Percentiles rank a stretch among this genome's conserved stretches.
Evolutionary conservation across 495 filamentous ascomycete species (phyloP).

Genomic region (Aspergillus homomorphus): DNA sequence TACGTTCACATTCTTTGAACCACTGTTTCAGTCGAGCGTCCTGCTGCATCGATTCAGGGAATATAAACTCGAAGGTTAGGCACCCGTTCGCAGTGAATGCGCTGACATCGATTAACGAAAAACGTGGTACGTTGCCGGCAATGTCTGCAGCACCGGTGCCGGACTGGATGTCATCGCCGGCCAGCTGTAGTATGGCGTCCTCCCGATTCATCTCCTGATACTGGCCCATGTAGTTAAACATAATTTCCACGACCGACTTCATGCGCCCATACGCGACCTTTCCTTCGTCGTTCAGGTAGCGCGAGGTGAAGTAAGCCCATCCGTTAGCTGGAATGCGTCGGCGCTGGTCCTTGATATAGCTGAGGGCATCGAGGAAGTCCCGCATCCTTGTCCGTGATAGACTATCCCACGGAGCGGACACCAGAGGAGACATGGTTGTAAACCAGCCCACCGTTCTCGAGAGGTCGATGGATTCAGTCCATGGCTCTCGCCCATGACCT

Average conservation of each 20-base stretch:
- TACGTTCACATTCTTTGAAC: no score
- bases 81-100: no score
- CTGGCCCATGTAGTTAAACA: conserved; percentile 58
- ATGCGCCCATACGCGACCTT: conserved; percentile 17
- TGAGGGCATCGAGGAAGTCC: no score
- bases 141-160: no score
- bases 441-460: conserved; percentile 53
- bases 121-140: no score
- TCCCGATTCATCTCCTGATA: conserved; percentile 53
- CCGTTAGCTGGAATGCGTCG: conserved; percentile 19
- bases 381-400: no score
- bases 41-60: no score
- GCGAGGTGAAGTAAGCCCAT: conserved; percentile 27
- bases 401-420: neutral
- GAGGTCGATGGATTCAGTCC: conserved; percentile 35
- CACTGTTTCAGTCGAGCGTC: no score
- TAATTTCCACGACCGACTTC: conserved; percentile 55
- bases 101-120: no score
- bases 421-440: conserved; percentile 35
- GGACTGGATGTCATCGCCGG: no score
- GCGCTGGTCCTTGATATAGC: conserved; percentile 20
- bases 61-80: no score
- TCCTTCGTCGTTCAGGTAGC: conserved; percentile 10
- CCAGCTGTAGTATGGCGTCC: conserved; percentile 48
- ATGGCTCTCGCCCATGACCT: conserved; percentile 48